phyloP scores from a whole-genome alignment of 352 stramenopile genomes.

The Globisporangium echinulatum region DNA sequence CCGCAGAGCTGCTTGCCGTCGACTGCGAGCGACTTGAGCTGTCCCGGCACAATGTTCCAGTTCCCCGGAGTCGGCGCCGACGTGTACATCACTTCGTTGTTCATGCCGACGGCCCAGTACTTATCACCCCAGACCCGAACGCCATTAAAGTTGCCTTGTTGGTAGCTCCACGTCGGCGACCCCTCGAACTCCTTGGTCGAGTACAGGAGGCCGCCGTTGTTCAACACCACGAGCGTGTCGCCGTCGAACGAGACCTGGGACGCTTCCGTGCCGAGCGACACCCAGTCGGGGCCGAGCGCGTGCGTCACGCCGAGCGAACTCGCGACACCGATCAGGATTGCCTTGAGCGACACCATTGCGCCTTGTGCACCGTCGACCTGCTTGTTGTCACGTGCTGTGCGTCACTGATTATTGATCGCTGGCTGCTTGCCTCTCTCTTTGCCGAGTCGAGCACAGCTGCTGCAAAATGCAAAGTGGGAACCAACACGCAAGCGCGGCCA shows the following conservation, averaged over 20 bases:
- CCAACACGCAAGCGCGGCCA: neutral
- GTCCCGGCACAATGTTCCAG: slow-evolving; percentile 13
- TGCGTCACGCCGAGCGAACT: neutral
- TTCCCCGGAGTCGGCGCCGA: slow-evolving; percentile 1
- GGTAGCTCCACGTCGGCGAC: neutral
- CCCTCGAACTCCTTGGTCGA: slow-evolving; percentile 4
- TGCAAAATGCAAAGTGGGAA: slow-evolving; percentile 8
- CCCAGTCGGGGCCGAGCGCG: slow-evolving; percentile 9
- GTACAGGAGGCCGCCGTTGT: slow-evolving; percentile 6
- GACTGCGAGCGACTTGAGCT: slow-evolving; percentile 20
- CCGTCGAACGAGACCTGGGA: slow-evolving; percentile 12
- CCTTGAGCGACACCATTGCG: slow-evolving; percentile 12
- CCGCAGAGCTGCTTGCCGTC: slow-evolving; percentile 30
- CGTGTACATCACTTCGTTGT: slow-evolving; percentile 15
- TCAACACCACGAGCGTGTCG: slow-evolving; percentile 12
- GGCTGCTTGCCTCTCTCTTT: neutral
- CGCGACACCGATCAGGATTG: slow-evolving; percentile 4
- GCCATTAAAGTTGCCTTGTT: slow-evolving; percentile 4
- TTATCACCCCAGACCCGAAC: slow-evolving; percentile 18
- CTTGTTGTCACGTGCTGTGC: neutral
- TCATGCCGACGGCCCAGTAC: slow-evolving; percentile 17
- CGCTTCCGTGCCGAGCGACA: neutral
- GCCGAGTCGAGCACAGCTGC: neutral
- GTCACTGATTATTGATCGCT: neutral
- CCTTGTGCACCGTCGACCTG: neutral